Evolutionary conservation across 2,329 filamentous ascomycete genomes (phyloP), one percentile per base, ranked within the genome.

Genomic region (Clonostachys rhizophaga): DNA sequence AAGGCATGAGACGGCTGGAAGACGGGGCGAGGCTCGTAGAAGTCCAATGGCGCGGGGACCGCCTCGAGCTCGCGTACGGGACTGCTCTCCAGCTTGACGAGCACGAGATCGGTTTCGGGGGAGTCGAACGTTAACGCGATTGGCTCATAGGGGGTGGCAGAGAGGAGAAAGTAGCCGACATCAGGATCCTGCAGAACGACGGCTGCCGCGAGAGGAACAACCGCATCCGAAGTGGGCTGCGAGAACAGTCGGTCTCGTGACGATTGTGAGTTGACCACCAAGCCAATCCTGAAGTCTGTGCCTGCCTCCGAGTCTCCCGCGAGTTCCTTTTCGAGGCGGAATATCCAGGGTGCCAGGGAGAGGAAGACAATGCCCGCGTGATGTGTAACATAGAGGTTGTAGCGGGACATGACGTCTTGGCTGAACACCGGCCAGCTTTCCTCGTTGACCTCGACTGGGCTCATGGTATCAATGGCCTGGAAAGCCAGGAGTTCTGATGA

Each of bases 1-100:
- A 90, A 81, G 8, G 70, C 70, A 48, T 80, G 75, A 16, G 84
- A 76, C 7, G 83, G 76, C 55, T 84, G 79, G 66, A 85, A 89
- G 2, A 80, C 71, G 40, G 81, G 84, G 39, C 87, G 80, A n/a
- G 81, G 79, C 55, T 83, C 79, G 57, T 76, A 82, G 43, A 81
- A 74, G 45, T 76, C 70, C 46, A 76, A 62, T 20, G 72, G 75
- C 40, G 60, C 43, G 6, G 34, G 30, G 24, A 10, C 24, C 24
- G 24, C 18, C 14, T n/a, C 17, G 17, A 39, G 14, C 17, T 39
- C 36, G 36, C 14, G 14, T 18, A 18, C 14, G 14, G 14, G 58
- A 52, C 72, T 69, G 48, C 71, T 70, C 17, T n/a, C 14, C 7
- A 61, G 62, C 45, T 69, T 68, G 16, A 68, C 62, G 44, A 70